phyloP scores from a whole-genome alignment of 129 eudicot genomes.

The Artemisia annua region DNA sequence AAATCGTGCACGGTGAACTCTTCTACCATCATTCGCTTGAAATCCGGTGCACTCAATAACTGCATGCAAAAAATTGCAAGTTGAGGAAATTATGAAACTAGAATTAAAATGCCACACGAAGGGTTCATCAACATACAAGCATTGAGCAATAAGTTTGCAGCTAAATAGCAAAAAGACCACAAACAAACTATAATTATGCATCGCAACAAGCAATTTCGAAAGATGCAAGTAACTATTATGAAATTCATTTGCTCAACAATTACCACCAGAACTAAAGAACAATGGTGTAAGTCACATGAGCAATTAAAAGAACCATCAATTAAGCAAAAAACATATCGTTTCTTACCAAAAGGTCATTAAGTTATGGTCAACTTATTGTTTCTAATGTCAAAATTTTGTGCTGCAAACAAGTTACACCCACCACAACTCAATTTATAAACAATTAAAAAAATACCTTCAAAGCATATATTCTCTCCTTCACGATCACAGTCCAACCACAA shows the following conservation, averaged over 20 bases:
- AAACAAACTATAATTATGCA: neutral
- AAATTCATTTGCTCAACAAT: neutral
- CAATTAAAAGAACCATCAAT: neutral
- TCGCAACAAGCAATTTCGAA: neutral
- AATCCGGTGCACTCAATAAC: slow-evolving; percentile 93
- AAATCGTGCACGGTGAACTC: slow-evolving; percentile 85
- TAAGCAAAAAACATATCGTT: neutral
- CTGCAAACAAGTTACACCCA: neutral
- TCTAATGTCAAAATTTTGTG: neutral
- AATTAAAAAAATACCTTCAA: slow-evolving; percentile 66
- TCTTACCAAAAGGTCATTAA: neutral
- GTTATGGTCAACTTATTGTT: neutral
- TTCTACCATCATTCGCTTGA: slow-evolving; percentile 48
- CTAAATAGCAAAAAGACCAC: neutral
- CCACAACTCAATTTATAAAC: neutral
- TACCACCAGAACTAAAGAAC: too few relatives aligned
- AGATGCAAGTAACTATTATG: neutral
- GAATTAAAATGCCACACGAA: neutral
- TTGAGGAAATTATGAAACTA: slow-evolving; percentile 16
- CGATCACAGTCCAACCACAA: slow-evolving; percentile 97
- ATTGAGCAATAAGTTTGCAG: slow-evolving; percentile 1
- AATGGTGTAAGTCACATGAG: too few relatives aligned
- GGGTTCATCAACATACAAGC: slow-evolving; percentile 12
- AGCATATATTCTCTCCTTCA: slow-evolving; percentile 97
- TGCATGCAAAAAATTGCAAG: slow-evolving; percentile 24